Conservation (phyloP, 805 yeast genomes). For the Metschnikowia shivogae region DNA sequence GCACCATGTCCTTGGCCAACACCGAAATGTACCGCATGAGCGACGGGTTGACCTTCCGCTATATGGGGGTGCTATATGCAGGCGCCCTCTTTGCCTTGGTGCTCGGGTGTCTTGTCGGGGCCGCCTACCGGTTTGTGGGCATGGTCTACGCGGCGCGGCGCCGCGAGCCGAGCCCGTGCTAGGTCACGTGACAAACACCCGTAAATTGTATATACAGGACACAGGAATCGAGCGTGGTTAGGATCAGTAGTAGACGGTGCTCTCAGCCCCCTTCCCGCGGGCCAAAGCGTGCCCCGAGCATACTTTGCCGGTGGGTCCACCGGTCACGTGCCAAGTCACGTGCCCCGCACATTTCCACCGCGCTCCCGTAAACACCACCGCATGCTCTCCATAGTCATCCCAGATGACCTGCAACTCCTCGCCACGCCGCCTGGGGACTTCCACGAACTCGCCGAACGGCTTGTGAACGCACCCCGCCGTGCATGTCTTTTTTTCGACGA, state of each 20-base stretch:
- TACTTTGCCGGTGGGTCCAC: no score
- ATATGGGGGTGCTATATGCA: slow-evolving; percentile 60
- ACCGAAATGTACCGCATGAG: slow-evolving; percentile 38
- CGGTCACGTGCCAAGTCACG: neutral
- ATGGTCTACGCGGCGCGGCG: slow-evolving; percentile 6
- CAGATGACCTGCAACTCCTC: slow-evolving; percentile 7
- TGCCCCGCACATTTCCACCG: neutral
- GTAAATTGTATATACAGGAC: no score
- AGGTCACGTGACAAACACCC: neutral
- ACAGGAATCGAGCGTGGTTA: no score
- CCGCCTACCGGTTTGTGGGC: slow-evolving; percentile 18
- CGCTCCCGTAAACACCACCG: neutral
- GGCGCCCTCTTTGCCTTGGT: slow-evolving; percentile 45
- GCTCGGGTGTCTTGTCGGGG: slow-evolving; percentile 31
- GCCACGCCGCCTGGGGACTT: neutral
- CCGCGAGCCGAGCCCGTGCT: neutral
- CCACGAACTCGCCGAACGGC: neutral
- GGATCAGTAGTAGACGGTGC: no score
- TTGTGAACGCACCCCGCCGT: neutral
- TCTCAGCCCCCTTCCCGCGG: no score
- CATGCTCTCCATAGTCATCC: slow-evolving; percentile 11
- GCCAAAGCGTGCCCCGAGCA: no score
- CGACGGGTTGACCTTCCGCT: slow-evolving; percentile 54
- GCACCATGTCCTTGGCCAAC: slow-evolving; percentile 62
- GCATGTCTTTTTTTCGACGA: slow-evolving; percentile 29